These are phyloP conservation scores for Xylaria sp. DNA, from an alignment of 495 filamentous ascomycete species.

Conservation along the genomic window DNA sequence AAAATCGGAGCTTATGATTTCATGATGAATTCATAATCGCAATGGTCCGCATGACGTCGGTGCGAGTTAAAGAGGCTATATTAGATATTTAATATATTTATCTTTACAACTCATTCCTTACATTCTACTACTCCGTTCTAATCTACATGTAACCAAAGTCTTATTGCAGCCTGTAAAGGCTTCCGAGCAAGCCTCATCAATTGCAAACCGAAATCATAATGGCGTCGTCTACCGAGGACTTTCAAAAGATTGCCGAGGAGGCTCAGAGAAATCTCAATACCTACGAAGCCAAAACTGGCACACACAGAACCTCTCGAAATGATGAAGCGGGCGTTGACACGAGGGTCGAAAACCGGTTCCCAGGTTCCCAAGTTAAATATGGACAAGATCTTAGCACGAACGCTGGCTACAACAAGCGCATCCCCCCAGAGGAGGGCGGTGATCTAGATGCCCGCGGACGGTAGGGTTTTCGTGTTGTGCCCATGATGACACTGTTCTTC, in stretches of 20 bases:
- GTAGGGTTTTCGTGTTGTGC: constrained; percentile 31
- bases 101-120: not conserved
- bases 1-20: constrained; percentile 39
- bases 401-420: constrained; percentile 44
- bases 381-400: constrained; percentile 46
- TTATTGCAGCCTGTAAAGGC: not conserved
- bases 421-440: constrained; percentile 50
- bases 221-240: constrained; percentile 30
- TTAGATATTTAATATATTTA: not conserved
- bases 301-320: constrained; percentile 28
- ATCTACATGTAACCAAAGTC: not conserved
- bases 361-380: constrained; percentile 18
- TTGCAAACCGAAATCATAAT: constrained; percentile 26
- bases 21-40: constrained; percentile 37
- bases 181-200: not conserved
- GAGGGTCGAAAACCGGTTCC: constrained; percentile 43
- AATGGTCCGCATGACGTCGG: constrained; percentile 29
- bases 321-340: constrained; percentile 46
- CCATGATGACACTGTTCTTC: not conserved
- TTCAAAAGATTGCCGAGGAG: constrained; percentile 47
- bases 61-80: not conserved
- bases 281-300: constrained; percentile 51
- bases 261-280: constrained; percentile 59
- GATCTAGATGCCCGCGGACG: constrained; percentile 44
- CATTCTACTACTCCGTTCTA: no score